Percentiles rank a stretch among this genome's conserved stretches.
Evolutionary conservation across 2,329 filamentous ascomycete species (phyloP).

Genomic region (Tolypocladium nubicola): DNA sequence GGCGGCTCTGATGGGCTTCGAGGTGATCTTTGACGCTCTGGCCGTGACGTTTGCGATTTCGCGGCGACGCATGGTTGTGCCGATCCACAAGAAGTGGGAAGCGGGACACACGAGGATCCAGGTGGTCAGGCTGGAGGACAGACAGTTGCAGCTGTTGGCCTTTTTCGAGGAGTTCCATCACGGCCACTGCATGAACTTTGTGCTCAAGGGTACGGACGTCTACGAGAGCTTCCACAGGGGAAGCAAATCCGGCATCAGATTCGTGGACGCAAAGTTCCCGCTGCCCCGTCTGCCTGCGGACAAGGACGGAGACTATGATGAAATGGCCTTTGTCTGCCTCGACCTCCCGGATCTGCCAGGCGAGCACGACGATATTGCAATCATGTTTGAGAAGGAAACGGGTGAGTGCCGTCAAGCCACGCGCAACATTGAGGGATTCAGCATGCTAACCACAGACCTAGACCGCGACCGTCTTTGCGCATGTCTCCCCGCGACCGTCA

Average conservation of each 20-base stretch:
- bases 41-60: conserved; percentile 72
- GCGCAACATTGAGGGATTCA: neutral
- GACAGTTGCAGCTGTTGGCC: conserved; percentile 64
- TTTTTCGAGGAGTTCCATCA: conserved; percentile 86
- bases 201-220: conserved; percentile 71
- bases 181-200: conserved; percentile 81
- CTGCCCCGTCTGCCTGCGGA: conserved; percentile 53
- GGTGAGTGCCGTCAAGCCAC: conserved; percentile 39
- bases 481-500: conserved; percentile 46
- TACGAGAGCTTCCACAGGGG: conserved; percentile 60
- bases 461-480: conserved; percentile 43
- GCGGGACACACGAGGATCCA: conserved; percentile 71
- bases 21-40: conserved; percentile 62
- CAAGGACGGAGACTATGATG: conserved; percentile 40
- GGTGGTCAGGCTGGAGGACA: conserved; percentile 61
- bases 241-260: conserved; percentile 61
- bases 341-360: conserved; percentile 83
- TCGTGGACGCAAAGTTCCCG: conserved; percentile 86
- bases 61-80: conserved; percentile 77
- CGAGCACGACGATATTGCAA: conserved; percentile 84
- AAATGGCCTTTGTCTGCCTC: conserved; percentile 69
- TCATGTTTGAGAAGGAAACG: conserved; percentile 70
- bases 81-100: conserved; percentile 92
- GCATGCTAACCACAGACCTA: conserved; percentile 12
- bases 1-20: conserved; percentile 67